Evolutionary conservation across 2,329 filamentous ascomycete genomes (phyloP).

Genomic region (Trichothecium sympodiale): DNA sequence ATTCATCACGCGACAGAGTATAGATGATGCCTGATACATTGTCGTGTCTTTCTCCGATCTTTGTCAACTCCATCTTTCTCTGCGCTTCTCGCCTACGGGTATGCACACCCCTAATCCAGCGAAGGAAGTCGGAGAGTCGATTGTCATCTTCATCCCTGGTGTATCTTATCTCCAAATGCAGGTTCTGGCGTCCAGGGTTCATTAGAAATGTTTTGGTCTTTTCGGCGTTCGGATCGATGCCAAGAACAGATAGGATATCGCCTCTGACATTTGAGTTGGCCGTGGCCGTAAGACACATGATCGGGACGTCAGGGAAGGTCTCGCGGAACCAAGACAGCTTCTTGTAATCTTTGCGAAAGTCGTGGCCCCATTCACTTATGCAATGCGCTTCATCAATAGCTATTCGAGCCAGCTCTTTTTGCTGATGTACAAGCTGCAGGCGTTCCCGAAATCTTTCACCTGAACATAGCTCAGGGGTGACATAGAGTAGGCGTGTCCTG

Average conservation of each 20-base stretch:
- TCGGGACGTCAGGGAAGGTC: conserved; percentile 72
- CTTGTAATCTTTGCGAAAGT: conserved; percentile 90
- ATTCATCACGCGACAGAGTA: conserved; percentile 63
- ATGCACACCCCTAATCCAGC: conserved; percentile 67
- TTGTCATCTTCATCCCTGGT: conserved; percentile 64
- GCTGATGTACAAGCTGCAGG: conserved; percentile 61
- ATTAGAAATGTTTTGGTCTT: conserved; percentile 68
- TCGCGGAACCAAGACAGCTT: conserved; percentile 75
- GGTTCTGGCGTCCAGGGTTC: conserved; percentile 71
- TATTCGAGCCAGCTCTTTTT: conserved; percentile 76
- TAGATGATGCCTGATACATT: conserved; percentile 72
- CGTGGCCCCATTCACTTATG: conserved; percentile 96
- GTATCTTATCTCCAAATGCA: conserved; percentile 85
- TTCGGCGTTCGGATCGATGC: conserved; percentile 47
- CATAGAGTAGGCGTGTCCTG: conserved; percentile 72
- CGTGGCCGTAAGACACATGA: conserved; percentile 88
- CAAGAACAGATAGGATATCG: conserved; percentile 72
- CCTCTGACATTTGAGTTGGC: conserved; percentile 69
- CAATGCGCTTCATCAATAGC: conserved; percentile 94
- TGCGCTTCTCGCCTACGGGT: conserved; percentile 50
- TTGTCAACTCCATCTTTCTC: conserved; percentile 47
- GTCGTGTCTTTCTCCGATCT: conserved; percentile 41
- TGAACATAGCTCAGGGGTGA: conserved; percentile 83
- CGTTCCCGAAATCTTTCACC: conserved; percentile 66
- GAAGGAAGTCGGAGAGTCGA: conserved; percentile 61